phyloP scores from a whole-genome alignment of 768 basidiomycete species.

The Tremella fuciformis region DNA sequence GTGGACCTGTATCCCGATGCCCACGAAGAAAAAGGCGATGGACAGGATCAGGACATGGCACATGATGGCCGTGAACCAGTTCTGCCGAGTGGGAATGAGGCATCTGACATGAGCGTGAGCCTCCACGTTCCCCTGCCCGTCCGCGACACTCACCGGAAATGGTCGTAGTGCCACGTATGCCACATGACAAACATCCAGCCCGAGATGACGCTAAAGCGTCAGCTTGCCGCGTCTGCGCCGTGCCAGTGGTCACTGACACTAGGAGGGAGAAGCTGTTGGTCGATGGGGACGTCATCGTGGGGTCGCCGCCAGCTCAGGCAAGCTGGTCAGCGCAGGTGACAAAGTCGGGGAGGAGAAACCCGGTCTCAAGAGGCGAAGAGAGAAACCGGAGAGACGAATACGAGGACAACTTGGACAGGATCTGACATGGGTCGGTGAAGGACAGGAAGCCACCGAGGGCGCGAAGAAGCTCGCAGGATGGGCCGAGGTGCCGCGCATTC shows the following conservation, averaged over 20 bases:
- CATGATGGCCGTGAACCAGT: constrained; percentile 33
- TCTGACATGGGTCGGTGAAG: too few relatives aligned
- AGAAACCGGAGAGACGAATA: too few relatives aligned
- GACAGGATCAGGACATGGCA: constrained; percentile 23
- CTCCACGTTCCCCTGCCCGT: too few relatives aligned
- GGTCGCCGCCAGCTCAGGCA: too few relatives aligned
- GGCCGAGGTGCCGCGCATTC: too few relatives aligned
- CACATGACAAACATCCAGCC: constrained; percentile 35
- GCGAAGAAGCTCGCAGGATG: too few relatives aligned
- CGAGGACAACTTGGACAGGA: too few relatives aligned
- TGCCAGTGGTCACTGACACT: constrained; percentile 11
- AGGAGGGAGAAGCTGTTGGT: constrained; percentile 21
- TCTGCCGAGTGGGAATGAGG: constrained; percentile 18
- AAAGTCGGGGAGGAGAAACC: too few relatives aligned
- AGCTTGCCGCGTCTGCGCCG: background rate
- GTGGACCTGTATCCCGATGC: constrained; percentile 20
- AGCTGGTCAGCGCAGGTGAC: too few relatives aligned
- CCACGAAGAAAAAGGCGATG: constrained; percentile 12
- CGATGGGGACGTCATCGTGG: background rate
- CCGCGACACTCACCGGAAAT: constrained; percentile 26
- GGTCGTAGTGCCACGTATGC: constrained; percentile 45
- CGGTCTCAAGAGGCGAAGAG: too few relatives aligned
- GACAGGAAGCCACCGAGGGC: too few relatives aligned
- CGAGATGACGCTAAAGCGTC: background rate
- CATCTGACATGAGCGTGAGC: constrained; percentile 30